Evolutionary conservation across 257 asterid species (phyloP).

Genomic region (Solanum etuberosum): DNA sequence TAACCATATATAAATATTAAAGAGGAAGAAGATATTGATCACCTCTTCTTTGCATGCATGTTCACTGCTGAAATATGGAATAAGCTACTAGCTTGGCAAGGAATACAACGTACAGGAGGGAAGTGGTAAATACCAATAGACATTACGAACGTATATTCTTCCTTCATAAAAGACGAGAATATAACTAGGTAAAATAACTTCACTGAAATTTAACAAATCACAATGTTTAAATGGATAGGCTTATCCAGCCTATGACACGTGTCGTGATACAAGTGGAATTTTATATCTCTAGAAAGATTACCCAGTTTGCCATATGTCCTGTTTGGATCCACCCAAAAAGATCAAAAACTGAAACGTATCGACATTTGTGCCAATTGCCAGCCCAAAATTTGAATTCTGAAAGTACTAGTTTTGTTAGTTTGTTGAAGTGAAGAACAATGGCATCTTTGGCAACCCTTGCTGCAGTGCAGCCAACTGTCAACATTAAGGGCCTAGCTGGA

Average conservation of each 20-base stretch:
- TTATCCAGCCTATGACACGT: slow-evolving; percentile 30
- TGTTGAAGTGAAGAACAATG: slow-evolving; percentile 19
- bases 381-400: neutral
- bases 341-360: neutral
- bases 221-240: slow-evolving; percentile 26
- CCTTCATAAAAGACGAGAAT: too few species aligned
- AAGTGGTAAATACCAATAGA: too few species aligned
- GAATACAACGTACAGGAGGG: too few species aligned
- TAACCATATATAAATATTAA: too few species aligned
- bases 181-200: too few species aligned
- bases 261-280: slow-evolving; percentile 21
- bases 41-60: too few species aligned
- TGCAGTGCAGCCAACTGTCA: slow-evolving; percentile 42
- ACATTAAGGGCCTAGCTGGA: slow-evolving; percentile 75
- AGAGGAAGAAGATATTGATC: too few species aligned
- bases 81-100: too few species aligned
- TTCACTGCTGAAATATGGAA: too few species aligned
- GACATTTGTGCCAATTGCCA: slow-evolving; percentile 6
- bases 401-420: slow-evolving; percentile 6
- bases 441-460: slow-evolving; percentile 67
- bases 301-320: slow-evolving; percentile 37
- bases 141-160: too few species aligned
- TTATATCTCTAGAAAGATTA: slow-evolving; percentile 15
- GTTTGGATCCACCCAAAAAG: slow-evolving; percentile 17
- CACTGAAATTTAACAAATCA: neutral